Base-by-base conservation (phyloP, 148 eudicot genomes). In the Fagopyrum homotropicum region DNA sequence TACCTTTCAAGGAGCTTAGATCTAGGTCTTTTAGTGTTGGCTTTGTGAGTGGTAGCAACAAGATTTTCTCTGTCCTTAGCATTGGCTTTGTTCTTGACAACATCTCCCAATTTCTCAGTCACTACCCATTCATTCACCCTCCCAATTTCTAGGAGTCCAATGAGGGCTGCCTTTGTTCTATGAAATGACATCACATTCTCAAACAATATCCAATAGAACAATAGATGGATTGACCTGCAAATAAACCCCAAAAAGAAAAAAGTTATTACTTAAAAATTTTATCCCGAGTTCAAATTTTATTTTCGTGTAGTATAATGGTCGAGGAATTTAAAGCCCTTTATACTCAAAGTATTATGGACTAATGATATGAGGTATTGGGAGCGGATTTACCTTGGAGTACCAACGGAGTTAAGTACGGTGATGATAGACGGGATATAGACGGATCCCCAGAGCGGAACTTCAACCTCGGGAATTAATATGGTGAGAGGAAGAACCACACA, bases 181-280 rank as follows among this genome's bases (percentile, higher is more conserved):
- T 96, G 99, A 74, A 96, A 82, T 4, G 99, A 90, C 99, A 96
- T 96, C 79, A 92, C 98, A 72, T 96, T 96, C 91, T 96, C 99
- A 44, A 96, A 96, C 22, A 96, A 75, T 11, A 96, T 90, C 99
- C 99, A 96, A 79, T 90, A 92, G 79, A 96, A 90, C 79, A 96
- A 69, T 69, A 96, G 57, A 78, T 96, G 99, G 71, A 96, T 80
- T 45, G 99, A 95, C 87, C 98, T 94, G 91, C 72, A 78, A 40
- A 1, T 26, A 17, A 26, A n/a, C 6, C 50, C 15, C 44, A 29
- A n/a, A 22, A 15, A 35, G 6, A 6, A 12, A 54, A 61, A 2
- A 75, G 16, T 59, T 66, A 14, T 3, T 16, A 14, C n/a, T 57
- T 9, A 35, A 35, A 35, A 35, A 35, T 35, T 35, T 2, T 1